Percentiles rank a stretch among this genome's conserved stretches.
phyloP scores from a whole-genome alignment of 768 basidiomycete genomes.

The Leucocoprinus leucothites region DNA sequence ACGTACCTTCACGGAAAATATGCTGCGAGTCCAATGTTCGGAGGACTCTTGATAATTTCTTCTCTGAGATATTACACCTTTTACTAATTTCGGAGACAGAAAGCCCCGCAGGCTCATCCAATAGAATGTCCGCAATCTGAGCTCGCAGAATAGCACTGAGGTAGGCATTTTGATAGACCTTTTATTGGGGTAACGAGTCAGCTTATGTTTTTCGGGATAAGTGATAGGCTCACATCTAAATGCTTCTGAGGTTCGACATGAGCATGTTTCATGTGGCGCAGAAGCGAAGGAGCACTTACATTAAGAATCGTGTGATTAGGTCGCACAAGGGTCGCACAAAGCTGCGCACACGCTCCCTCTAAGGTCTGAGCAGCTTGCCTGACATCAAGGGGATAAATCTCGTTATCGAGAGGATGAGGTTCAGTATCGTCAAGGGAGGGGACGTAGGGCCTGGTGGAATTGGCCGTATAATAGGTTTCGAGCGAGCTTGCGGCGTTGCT shows the following conservation, averaged over 20 bases:
- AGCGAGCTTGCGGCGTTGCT: conserved; percentile 20
- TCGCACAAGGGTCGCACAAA: conserved; percentile 19
- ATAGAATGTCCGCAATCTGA: conserved; percentile 26
- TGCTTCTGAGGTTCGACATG: conserved; percentile 7
- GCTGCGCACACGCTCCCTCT: conserved; percentile 28
- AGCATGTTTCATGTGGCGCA: background rate
- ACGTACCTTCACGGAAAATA: conserved; percentile 33
- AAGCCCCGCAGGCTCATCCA: conserved; percentile 25
- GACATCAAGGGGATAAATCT: conserved; percentile 16
- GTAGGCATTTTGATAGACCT: conserved; percentile 23
- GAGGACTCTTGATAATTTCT: conserved; percentile 30
- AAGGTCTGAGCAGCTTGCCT: conserved; percentile 21
- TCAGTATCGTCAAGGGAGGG: conserved; percentile 21
- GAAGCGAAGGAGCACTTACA: conserved; percentile 13
- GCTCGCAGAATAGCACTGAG: conserved; percentile 17
- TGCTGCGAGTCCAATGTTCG: conserved; percentile 29
- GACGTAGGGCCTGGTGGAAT: conserved; percentile 19
- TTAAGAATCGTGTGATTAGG: conserved; percentile 24
- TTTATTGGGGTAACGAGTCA: background rate
- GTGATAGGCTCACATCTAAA: conserved; percentile 10
- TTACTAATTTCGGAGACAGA: conserved; percentile 22
- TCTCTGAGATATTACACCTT: conserved; percentile 20
- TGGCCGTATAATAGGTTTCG: conserved; percentile 20
- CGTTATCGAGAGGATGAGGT: conserved; percentile 19
- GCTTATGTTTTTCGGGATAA: background rate